These are phyloP conservation scores for Paramarasmius palmivorus DNA, from an alignment of 1,284 basidiomycete genomes.

Conservation along the genomic window DNA sequence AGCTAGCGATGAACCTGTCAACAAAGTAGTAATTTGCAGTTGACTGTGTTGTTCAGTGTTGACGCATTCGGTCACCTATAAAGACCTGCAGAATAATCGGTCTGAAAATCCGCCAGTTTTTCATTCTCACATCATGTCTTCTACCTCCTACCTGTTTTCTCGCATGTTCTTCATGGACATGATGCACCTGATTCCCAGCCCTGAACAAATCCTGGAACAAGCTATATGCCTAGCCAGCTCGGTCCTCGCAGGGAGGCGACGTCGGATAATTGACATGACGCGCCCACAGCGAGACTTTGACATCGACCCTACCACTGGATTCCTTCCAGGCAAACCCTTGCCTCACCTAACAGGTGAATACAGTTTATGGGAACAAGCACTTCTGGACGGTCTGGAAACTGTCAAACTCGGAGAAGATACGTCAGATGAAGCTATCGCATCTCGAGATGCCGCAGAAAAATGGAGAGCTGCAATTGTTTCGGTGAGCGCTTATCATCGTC, in stretches of 20 bases:
- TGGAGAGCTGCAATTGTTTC: constrained; percentile 70
- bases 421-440: constrained; percentile 45
- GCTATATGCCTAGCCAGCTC: constrained; percentile 28
- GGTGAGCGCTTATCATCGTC: constrained; percentile 43
- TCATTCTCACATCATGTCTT: too few relatives aligned
- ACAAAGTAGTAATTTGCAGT: too few relatives aligned
- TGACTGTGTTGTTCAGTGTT: too few relatives aligned
- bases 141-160: too few relatives aligned
- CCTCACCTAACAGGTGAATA: constrained; percentile 57
- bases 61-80: too few relatives aligned
- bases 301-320: constrained; percentile 80
- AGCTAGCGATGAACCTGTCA: too few relatives aligned
- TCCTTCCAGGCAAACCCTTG: constrained; percentile 78
- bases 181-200: constrained; percentile 34
- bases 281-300: constrained; percentile 59
- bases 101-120: too few relatives aligned
- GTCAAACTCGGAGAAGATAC: constrained; percentile 67
- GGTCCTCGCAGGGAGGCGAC: constrained; percentile 20
- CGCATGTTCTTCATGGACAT: background rate
- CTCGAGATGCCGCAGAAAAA: constrained; percentile 50
- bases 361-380: constrained; percentile 74
- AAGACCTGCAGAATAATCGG: too few relatives aligned
- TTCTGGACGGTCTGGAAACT: constrained; percentile 53
- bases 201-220: constrained; percentile 33
- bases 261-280: constrained; percentile 18